A percentile compares a stretch with the other conserved stretches of the same genome.
These are phyloP conservation scores for Westerdykella aurantiaca DNA, from an alignment of 2,329 filamentous ascomycete species.

Conservation along the genomic window DNA sequence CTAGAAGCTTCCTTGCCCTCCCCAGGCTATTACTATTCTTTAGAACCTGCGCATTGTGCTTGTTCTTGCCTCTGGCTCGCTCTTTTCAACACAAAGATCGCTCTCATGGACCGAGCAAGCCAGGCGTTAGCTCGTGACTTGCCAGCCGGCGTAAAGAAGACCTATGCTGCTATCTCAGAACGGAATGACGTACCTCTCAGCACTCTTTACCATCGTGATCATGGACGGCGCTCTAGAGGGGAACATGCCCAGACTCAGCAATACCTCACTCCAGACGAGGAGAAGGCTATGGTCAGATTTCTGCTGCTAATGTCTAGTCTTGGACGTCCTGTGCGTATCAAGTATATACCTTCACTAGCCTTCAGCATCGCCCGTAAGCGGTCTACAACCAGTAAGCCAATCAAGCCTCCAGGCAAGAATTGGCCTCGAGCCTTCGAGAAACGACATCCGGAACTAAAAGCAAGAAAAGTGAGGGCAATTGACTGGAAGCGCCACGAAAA, in stretches of 20 bases:
- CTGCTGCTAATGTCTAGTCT: slow-evolving; percentile 6
- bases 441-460: slow-evolving; percentile 13
- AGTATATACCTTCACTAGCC: slow-evolving; percentile 8
- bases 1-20: too few relatives aligned
- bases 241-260: slow-evolving; percentile 23
- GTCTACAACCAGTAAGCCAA: slow-evolving; percentile 44
- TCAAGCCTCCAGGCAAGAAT: slow-evolving; percentile 11
- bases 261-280: slow-evolving; percentile 24
- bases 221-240: slow-evolving; percentile 20
- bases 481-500: slow-evolving; percentile 13
- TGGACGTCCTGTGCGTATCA: slow-evolving; percentile 6
- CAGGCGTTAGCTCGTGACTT: too few relatives aligned
- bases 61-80: too few relatives aligned
- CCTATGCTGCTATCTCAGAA: slow-evolving; percentile 7
- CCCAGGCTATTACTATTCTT: too few relatives aligned
- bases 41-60: too few relatives aligned
- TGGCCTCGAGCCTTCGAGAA: slow-evolving; percentile 12
- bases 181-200: slow-evolving; percentile 9
- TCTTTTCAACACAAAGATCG: too few relatives aligned
- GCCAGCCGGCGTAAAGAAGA: not conserved
- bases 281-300: slow-evolving; percentile 19
- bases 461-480: slow-evolving; percentile 8
- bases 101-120: too few relatives aligned
- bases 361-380: slow-evolving; percentile 2
- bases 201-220: slow-evolving; percentile 20